phyloP scores from a whole-genome alignment of 768 basidiomycete genomes.

The Candolleomyces eurysporus region DNA sequence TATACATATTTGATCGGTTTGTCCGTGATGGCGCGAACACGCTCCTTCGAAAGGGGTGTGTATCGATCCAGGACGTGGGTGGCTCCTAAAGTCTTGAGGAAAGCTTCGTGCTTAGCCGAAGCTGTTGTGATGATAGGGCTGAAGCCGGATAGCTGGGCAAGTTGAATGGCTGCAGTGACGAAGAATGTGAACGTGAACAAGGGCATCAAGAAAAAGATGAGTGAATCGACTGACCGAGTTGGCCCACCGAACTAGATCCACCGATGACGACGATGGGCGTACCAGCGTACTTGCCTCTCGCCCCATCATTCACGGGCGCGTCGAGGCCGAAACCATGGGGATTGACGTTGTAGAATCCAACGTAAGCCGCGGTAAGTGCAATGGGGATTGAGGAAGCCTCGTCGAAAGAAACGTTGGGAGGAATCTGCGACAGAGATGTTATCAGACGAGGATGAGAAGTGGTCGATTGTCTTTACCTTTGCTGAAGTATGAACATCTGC shows the following conservation, averaged over 20 bases:
- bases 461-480: constrained; percentile 33
- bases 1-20: constrained; percentile 21
- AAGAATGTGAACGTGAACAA: constrained; percentile 21
- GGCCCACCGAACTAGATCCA: constrained; percentile 29
- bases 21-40: constrained; percentile 20
- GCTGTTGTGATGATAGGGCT: constrained; percentile 40
- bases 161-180: constrained; percentile 17
- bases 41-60: constrained; percentile 1
- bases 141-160: constrained; percentile 40
- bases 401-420: constrained; percentile 41
- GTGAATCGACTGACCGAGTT: constrained; percentile 14
- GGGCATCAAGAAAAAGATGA: constrained; percentile 24
- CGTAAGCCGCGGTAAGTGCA: constrained; percentile 45
- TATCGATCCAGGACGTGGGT: constrained; percentile 38
- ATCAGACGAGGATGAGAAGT: background rate
- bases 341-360: constrained; percentile 43
- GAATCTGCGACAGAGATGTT: constrained; percentile 24
- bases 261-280: constrained; percentile 38
- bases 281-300: constrained; percentile 39
- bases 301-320: constrained; percentile 35
- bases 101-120: constrained; percentile 24
- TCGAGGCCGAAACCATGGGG: constrained; percentile 40
- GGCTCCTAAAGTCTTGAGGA: constrained; percentile 39
- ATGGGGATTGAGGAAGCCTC: constrained; percentile 48
- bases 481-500: constrained; percentile 33